Evolutionary conservation across 2,329 filamentous ascomycete genomes (phyloP), one percentile per base, ranked within the genome.

Genomic region (Microcyclospora tardicrescens): DNA sequence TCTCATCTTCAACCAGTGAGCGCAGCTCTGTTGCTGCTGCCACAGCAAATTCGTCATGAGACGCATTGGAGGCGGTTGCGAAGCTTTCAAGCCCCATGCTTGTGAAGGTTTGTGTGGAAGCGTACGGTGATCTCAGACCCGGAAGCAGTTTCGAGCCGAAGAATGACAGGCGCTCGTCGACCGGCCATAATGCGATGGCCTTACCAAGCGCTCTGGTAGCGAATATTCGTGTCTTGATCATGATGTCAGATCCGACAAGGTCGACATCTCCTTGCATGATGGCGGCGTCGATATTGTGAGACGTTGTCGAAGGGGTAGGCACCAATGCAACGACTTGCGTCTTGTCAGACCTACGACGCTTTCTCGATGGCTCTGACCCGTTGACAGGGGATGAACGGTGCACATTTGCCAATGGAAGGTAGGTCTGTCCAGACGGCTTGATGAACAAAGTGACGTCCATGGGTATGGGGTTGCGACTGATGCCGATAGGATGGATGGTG

Each of bases 191-290:
- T 12, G 80, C 77, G 66, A 98, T 83, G 32, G 93, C 72, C 47
- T 84, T 73, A 28, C 89, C 91, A 61, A 98, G 77, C 2, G 91
- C 91, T 54, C 75, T 78, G 14, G 89, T 84, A 10, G 87, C 84
- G 42, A 77, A 82, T n/a, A 93, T 80, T 49, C 89, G 83, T 6
- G 87, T 94, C 44, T 89, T 78, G 36, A 96, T 77, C 60, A 98
- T 75, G 6, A 79, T 79, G 43, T 98, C 91, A 52, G 82, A 75
- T 27, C 91, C 87, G 16, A 98, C 87, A 32, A 98, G 70, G 55
- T 98, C 93, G 34, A 96, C 80, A 53, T 98, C 93, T 37, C 93
- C 91, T 57, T 89, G 84, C 68, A 98, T 86, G 81, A 98, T 95
- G 50, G 93, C 87, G 9, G 87, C 91, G 58, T 98, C 91, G 13